Evolutionary conservation across 2,329 filamentous ascomycete genomes (phyloP).

Genomic region (Fusarium nisikadoi): DNA sequence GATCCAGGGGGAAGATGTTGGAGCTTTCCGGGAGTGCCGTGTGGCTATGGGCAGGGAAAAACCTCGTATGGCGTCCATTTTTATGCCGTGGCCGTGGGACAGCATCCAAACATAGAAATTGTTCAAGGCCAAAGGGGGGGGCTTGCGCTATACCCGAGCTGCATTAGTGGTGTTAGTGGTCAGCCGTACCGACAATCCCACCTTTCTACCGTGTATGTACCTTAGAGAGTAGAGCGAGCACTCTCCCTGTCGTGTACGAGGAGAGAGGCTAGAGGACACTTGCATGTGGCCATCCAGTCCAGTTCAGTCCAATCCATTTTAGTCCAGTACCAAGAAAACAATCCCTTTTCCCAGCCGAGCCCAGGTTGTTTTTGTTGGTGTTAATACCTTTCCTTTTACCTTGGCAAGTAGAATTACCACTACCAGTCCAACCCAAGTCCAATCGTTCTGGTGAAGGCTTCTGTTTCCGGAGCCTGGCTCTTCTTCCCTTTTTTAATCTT

Average conservation of each 20-base stretch:
- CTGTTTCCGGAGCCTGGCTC: conserved; percentile 29
- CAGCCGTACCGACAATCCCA: conserved; percentile 30
- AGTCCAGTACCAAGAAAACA: conserved; percentile 42
- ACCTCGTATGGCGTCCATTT: conserved; percentile 39
- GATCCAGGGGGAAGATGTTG: conserved; percentile 18
- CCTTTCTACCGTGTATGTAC: conserved; percentile 2
- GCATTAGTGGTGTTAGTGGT: conserved; percentile 13
- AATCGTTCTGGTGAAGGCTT: conserved; percentile 37
- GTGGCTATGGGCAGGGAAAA: conserved; percentile 42
- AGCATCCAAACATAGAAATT: conserved; percentile 44
- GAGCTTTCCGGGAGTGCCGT: conserved; percentile 33
- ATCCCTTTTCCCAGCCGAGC: conserved; percentile 44
- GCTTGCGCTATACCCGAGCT: conserved; percentile 26
- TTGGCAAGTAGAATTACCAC: conserved; percentile 31
- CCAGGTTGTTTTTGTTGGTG: conserved; percentile 36
- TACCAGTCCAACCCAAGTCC: conserved; percentile 37
- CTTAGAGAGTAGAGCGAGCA: neutral
- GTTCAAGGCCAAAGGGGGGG: conserved; percentile 26
- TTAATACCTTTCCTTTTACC: conserved; percentile 21
- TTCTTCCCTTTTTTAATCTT: conserved; percentile 21
- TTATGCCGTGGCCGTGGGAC: conserved; percentile 40
- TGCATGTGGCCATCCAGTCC: conserved; percentile 35
- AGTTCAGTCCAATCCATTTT: neutral
- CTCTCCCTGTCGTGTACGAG: conserved; percentile 18
- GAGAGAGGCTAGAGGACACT: conserved; percentile 24